A percentile compares a stretch with the other conserved stretches of the same genome.
phyloP scores from a whole-genome alignment of 768 basidiomycete genomes.

The Nidularia sp. region DNA sequence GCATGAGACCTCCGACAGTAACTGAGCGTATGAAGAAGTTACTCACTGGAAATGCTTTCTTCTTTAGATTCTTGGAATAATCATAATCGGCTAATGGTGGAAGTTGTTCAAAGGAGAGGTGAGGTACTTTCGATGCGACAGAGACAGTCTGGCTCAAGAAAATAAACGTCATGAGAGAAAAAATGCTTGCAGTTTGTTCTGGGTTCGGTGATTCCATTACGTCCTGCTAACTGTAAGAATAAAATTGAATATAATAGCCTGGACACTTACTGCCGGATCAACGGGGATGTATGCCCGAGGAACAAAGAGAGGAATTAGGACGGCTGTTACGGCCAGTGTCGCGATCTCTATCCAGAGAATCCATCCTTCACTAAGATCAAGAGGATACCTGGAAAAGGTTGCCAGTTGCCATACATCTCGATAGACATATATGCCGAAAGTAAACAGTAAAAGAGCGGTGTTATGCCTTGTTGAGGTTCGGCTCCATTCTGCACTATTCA shows the following conservation, averaged over 20 bases:
- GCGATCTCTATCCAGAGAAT: constrained; percentile 47
- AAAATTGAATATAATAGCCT: background rate
- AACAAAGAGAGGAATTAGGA: constrained; percentile 46
- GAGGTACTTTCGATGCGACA: constrained; percentile 33
- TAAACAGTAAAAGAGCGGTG: constrained; percentile 18
- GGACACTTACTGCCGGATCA: constrained; percentile 36
- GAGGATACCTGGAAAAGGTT: constrained; percentile 39
- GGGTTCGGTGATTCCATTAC: constrained; percentile 27
- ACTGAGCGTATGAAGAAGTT: constrained; percentile 6
- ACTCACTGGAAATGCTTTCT: constrained; percentile 20
- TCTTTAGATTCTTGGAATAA: constrained; percentile 14
- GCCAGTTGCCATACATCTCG: constrained; percentile 57
- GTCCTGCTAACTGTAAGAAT: constrained; percentile 15
- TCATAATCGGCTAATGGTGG: constrained; percentile 66
- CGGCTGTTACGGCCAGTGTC: constrained; percentile 34
- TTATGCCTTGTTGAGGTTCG: constrained; percentile 9
- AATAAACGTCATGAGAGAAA: constrained; percentile 38
- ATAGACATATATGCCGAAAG: constrained; percentile 41
- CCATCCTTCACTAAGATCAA: constrained; percentile 38
- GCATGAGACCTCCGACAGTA: constrained; percentile 15
- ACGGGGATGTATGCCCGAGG: constrained; percentile 52
- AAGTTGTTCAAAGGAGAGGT: constrained; percentile 45
- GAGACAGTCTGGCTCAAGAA: constrained; percentile 53
- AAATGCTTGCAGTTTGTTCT: constrained; percentile 46
- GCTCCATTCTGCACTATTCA: constrained; percentile 24